Evolutionary conservation across 176 grass and related monocot genomes (phyloP).

Genomic region (Zea mays): Zm-B73-REFERENCE-NAM-5.0 NC_050103.1:172519001-172519500

Average conservation of each 20-base stretch:
- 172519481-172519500: background rate
- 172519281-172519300: background rate
- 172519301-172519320: background rate
- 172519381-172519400: background rate
- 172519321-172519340: background rate
- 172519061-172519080: too few relatives aligned
- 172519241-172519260: background rate
- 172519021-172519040: too few relatives aligned
- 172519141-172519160: conserved; percentile 1
- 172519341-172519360: background rate
- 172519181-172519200: too few relatives aligned
- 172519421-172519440: background rate
- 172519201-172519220: conserved; percentile 9
- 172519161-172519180: background rate
- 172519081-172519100: too few relatives aligned
- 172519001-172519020: too few relatives aligned
- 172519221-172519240: background rate
- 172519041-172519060: too few relatives aligned
- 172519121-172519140: background rate
- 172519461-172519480: background rate
- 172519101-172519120: too few relatives aligned
- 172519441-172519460: background rate
- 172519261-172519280: background rate
- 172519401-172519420: background rate
- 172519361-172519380: background rate